phyloP scores from a whole-genome alignment of 805 yeast genomes.

The Osmozyma mogii region DNA sequence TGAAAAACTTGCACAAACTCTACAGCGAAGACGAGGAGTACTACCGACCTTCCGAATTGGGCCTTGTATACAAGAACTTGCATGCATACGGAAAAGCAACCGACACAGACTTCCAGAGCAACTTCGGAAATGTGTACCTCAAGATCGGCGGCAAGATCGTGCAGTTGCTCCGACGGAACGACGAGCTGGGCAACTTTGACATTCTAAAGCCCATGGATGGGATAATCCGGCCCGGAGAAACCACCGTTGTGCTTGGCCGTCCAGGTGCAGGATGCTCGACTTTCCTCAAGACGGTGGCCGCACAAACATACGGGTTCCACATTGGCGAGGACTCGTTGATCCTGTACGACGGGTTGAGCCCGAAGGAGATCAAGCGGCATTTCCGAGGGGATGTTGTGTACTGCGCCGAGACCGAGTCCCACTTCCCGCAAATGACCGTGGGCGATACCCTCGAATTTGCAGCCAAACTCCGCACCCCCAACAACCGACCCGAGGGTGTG shows the following conservation, averaged over 20 bases:
- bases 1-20: not conserved
- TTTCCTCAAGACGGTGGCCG: slow-evolving; percentile 30
- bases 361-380: slow-evolving; percentile 19
- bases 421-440: slow-evolving; percentile 49
- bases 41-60: not conserved
- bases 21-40: not conserved
- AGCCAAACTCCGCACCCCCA: slow-evolving; percentile 40
- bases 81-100: not conserved
- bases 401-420: slow-evolving; percentile 49
- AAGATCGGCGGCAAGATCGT: not conserved
- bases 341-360: slow-evolving; percentile 27
- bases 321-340: slow-evolving; percentile 24
- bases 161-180: not conserved
- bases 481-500: slow-evolving; percentile 24
- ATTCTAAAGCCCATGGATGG: slow-evolving; percentile 30
- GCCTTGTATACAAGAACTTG: not conserved
- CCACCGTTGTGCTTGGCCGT: slow-evolving; percentile 34
- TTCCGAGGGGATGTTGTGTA: slow-evolving; percentile 32
- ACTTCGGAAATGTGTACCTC: not conserved
- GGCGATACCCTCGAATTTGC: slow-evolving; percentile 52
- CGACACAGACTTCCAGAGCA: not conserved
- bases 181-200: slow-evolving; percentile 12
- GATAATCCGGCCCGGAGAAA: slow-evolving; percentile 30
- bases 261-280: slow-evolving; percentile 38
- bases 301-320: slow-evolving; percentile 31